Conservation (phyloP, 2,329 filamentous ascomycete species). For the Blastomyces parvus region DNA sequence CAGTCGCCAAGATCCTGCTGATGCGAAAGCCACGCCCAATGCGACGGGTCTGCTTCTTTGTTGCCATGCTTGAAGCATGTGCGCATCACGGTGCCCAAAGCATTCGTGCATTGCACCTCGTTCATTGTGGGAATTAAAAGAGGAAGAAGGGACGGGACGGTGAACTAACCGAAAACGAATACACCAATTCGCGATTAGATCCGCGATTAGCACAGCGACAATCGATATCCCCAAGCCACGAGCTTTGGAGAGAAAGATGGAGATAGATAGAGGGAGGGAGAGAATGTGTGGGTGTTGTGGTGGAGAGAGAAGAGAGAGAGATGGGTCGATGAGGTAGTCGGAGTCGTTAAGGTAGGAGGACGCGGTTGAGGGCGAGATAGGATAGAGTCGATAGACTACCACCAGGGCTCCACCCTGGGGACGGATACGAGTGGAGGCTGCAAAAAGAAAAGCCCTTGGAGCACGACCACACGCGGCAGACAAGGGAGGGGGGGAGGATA, state of each 20-base stretch:
- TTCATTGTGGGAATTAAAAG: background rate
- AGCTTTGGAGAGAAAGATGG: too few species aligned
- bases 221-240: background rate
- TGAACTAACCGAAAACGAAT: conserved; percentile 1
- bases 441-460: background rate
- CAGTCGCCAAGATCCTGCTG: background rate
- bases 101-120: background rate
- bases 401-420: background rate
- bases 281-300: background rate
- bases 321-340: background rate
- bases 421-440: conserved; percentile 7
- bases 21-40: conserved; percentile 4
- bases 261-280: background rate
- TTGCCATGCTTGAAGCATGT: background rate
- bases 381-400: background rate
- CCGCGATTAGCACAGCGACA: background rate
- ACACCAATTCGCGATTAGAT: background rate
- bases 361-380: background rate
- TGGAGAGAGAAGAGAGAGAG: background rate
- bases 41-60: conserved; percentile 2
- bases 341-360: background rate
- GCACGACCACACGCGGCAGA: conserved; percentile 1
- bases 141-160: background rate
- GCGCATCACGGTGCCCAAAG: background rate
- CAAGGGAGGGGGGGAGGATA: conserved; percentile 5